Percentiles rank a stretch among this genome's conserved stretches.
phyloP scores from a whole-genome alignment of 345 rosid genomes.

The Gossypium mustelinum region DNA sequence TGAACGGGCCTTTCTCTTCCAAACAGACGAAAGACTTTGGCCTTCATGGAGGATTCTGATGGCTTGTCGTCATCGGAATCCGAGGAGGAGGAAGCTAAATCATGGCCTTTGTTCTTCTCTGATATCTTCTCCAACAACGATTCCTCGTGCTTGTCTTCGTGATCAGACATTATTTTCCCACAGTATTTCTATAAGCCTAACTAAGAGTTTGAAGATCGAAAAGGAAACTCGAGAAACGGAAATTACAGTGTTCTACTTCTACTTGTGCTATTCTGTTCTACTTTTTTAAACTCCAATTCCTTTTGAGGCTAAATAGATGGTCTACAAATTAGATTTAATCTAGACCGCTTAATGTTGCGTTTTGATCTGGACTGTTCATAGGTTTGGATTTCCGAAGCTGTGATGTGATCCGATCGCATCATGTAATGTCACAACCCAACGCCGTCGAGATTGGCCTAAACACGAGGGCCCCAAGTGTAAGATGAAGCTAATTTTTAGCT shows the following conservation, averaged over 20 bases:
- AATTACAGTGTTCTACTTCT: not conserved
- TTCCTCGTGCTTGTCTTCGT: slow-evolving; percentile 39
- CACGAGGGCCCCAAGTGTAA: no score
- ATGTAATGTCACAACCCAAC: no score
- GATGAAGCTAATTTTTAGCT: no score
- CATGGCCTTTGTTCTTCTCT: slow-evolving; percentile 35
- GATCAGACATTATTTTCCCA: slow-evolving; percentile 25
- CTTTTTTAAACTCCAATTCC: not conserved
- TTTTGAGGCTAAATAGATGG: not conserved
- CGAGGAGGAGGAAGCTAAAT: slow-evolving; percentile 28
- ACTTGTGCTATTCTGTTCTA: not conserved
- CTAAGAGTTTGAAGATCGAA: not conserved
- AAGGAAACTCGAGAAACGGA: not conserved
- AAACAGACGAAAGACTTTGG: slow-evolving; percentile 47
- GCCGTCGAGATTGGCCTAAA: no score
- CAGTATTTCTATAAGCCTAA: not conserved
- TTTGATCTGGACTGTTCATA: slow-evolving; percentile 3
- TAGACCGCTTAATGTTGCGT: slow-evolving; percentile 1
- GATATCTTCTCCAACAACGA: slow-evolving; percentile 43
- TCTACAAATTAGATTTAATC: slow-evolving; percentile 13
- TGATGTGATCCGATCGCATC: no score
- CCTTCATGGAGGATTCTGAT: slow-evolving; percentile 25
- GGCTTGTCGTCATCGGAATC: slow-evolving; percentile 43
- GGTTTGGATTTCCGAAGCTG: not conserved
- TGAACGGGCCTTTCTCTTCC: slow-evolving; percentile 68